phyloP scores from a whole-genome alignment of 441 rosid species.

The Populus hybrid region DNA sequence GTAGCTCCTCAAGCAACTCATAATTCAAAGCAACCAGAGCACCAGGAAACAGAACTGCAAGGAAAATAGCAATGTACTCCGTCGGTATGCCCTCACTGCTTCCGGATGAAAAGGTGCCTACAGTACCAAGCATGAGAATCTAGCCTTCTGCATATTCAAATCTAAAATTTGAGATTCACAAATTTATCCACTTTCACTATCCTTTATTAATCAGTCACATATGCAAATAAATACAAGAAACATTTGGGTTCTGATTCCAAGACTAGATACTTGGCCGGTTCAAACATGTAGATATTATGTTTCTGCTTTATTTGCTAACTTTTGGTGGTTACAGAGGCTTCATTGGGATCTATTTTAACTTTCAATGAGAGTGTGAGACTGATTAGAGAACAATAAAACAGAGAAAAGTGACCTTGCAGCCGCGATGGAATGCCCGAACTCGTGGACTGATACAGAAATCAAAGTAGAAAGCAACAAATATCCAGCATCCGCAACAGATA shows the following conservation, averaged over 20 bases:
- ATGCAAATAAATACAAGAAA: background rate
- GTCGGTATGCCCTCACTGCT: conserved; percentile 75
- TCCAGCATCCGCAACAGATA: conserved; percentile 50
- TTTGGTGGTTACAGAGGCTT: too few relatives aligned
- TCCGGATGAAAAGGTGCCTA: conserved; percentile 42
- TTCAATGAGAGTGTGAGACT: background rate
- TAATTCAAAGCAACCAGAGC: conserved; percentile 82
- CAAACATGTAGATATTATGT: background rate
- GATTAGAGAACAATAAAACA: background rate
- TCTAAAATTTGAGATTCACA: conserved; percentile 18
- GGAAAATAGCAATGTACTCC: conserved; percentile 75
- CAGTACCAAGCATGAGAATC: conserved; percentile 38
- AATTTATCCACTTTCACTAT: background rate
- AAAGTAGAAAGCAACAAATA: conserved; percentile 55
- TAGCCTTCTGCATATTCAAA: conserved; percentile 24
- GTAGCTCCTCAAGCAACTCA: conserved; percentile 36
- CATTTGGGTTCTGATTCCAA: background rate
- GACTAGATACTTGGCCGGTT: background rate
- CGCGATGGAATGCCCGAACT: conserved; percentile 81
- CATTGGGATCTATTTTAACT: background rate
- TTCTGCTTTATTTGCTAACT: too few relatives aligned
- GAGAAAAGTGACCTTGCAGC: conserved; percentile 61
- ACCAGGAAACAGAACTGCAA: conserved; percentile 83
- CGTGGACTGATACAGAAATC: conserved; percentile 71
- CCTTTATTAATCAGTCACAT: background rate